Conservation (phyloP, 176 grass and related monocot species). For the Carex pumila region DNA sequence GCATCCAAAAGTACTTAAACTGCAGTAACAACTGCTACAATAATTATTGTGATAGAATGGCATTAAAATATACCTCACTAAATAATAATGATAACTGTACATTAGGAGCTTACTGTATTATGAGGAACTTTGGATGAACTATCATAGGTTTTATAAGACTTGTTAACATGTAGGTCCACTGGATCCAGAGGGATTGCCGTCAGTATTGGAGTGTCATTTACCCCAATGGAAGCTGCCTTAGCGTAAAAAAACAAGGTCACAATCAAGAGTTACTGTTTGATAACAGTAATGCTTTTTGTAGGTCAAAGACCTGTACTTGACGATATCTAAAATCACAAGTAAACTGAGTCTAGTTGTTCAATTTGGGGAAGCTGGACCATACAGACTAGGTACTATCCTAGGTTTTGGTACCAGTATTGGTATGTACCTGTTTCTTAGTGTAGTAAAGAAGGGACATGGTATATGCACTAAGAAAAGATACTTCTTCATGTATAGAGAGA, state of each 20-base stretch:
- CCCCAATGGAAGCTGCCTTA: constrained; percentile 4
- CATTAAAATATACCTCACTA: neutral
- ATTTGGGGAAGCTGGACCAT: neutral
- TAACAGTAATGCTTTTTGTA: neutral
- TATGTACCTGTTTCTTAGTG: neutral
- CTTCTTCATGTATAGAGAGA: neutral
- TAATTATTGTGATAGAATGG: neutral
- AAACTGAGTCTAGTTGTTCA: neutral
- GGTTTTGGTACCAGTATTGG: neutral
- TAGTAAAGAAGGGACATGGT: neutral
- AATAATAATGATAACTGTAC: neutral
- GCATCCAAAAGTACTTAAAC: neutral
- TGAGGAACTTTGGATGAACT: neutral
- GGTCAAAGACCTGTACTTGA: neutral
- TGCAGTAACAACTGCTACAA: neutral
- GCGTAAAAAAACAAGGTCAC: constrained; percentile 7
- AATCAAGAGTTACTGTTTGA: neutral
- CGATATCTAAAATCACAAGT: neutral
- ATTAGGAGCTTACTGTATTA: neutral
- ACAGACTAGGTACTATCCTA: neutral
- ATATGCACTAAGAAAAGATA: neutral
- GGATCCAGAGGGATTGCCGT: constrained; percentile 24
- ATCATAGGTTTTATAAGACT: neutral
- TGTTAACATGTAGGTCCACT: neutral
- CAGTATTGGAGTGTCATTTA: constrained; percentile 8